phyloP scores from a whole-genome alignment of 2,329 filamentous ascomycete species.

The Paramyrothecium sp. region DNA sequence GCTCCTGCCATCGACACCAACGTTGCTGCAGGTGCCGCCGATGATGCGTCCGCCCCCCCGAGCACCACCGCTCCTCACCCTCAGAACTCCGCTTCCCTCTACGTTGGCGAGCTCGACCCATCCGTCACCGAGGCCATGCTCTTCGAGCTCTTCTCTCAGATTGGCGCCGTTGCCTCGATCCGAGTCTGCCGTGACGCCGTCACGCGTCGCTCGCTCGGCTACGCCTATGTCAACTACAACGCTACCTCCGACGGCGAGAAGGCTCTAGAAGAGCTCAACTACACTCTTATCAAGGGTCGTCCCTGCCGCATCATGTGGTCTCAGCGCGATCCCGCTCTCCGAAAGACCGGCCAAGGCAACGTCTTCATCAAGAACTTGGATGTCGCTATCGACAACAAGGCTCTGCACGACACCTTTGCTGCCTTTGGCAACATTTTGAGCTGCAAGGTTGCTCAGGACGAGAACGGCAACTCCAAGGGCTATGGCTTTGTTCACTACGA shows the following conservation, averaged over 20 bases:
- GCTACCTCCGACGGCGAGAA: constrained; percentile 94
- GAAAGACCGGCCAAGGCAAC: constrained; percentile 98
- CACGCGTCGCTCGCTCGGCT: constrained; percentile 96
- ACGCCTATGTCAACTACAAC: constrained; percentile 99
- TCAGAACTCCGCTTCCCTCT: constrained; percentile 95
- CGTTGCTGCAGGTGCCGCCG: constrained; percentile 52
- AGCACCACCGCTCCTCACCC: constrained; percentile 74
- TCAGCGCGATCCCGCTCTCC: constrained; percentile 96
- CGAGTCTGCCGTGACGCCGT: constrained; percentile 99
- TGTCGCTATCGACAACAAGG: constrained; percentile 99
- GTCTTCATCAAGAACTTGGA: constrained; percentile 99
- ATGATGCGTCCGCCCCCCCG: constrained; percentile 68
- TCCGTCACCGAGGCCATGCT: constrained; percentile 99
- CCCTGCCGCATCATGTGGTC: constrained; percentile 99
- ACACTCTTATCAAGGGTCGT: constrained; percentile 97
- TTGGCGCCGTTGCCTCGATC: constrained; percentile 97
- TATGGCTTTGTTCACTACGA: constrained; percentile 99
- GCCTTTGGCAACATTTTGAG: constrained; percentile 98
- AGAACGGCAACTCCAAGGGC: constrained; percentile 94
- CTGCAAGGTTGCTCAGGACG: constrained; percentile 99
- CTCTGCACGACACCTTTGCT: constrained; percentile 97
- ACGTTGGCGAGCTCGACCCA: constrained; percentile 96
- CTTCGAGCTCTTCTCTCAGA: constrained; percentile 99
- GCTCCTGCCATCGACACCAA: constrained; percentile 74
- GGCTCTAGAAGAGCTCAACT: constrained; percentile 98